phyloP scores from a whole-genome alignment of 2,329 filamentous ascomycete species.

The Phaeomoniella chlamydospora region DNA sequence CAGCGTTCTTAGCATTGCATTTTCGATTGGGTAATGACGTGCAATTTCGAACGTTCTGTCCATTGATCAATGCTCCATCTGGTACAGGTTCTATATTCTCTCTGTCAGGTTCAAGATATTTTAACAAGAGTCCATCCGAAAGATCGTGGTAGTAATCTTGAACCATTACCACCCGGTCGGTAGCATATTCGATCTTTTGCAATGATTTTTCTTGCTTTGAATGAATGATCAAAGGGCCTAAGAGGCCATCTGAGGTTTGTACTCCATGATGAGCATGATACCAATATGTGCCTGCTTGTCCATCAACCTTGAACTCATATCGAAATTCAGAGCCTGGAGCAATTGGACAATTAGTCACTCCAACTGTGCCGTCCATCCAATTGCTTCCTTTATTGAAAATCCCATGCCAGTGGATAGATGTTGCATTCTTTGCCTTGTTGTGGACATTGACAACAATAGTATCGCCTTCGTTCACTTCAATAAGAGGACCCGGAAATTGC shows the following conservation, averaged over 20 bases:
- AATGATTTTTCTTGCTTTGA: constrained; percentile 29
- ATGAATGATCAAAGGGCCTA: constrained; percentile 53
- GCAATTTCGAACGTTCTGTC: constrained; percentile 39
- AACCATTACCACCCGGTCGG: constrained; percentile 8
- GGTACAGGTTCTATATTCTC: constrained; percentile 48
- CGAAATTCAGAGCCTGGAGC: constrained; percentile 47
- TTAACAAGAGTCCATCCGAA: constrained; percentile 47
- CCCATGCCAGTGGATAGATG: constrained; percentile 63
- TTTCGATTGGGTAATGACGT: constrained; percentile 36
- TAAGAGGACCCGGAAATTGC: constrained; percentile 20
- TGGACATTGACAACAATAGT: constrained; percentile 39
- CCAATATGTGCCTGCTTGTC: constrained; percentile 40
- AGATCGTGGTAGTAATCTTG: constrained; percentile 37
- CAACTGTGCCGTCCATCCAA: constrained; percentile 57
- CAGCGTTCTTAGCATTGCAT: neutral
- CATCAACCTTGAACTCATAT: constrained; percentile 50
- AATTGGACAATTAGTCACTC: constrained; percentile 54
- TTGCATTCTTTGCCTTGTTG: constrained; percentile 50
- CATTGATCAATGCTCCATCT: constrained; percentile 51
- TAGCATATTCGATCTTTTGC: neutral
- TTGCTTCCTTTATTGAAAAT: constrained; percentile 64
- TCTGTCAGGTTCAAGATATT: constrained; percentile 40
- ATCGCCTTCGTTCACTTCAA: constrained; percentile 21
- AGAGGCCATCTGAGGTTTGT: constrained; percentile 54
- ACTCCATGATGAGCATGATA: constrained; percentile 55